These are phyloP conservation scores for Phytophthora pisi DNA, from an alignment of 352 stramenopile genomes.

Conservation along the genomic window DNA sequence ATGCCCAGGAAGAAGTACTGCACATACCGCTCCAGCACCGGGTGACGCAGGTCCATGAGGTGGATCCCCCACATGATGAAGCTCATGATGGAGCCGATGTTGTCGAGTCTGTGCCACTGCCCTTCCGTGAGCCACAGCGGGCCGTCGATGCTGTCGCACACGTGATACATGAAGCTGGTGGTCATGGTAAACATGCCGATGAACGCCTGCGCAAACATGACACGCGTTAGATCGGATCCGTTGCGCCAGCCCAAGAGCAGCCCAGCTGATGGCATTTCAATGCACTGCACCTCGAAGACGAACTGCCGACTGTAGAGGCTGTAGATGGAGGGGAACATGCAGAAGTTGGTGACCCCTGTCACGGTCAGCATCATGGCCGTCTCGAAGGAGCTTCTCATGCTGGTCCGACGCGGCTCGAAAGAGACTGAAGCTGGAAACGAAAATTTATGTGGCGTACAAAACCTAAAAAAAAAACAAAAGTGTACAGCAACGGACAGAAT, in stretches of 20 bases:
- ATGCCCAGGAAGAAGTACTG: conserved; percentile 73
- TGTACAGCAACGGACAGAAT: background rate
- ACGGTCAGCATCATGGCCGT: conserved; percentile 71
- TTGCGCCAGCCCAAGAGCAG: background rate
- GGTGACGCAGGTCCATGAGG: conserved; percentile 68
- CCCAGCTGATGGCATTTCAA: background rate
- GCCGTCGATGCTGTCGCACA: conserved; percentile 75
- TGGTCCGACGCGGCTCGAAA: conserved; percentile 7
- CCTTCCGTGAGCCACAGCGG: conserved; percentile 82
- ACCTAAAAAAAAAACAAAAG: background rate
- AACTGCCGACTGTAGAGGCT: conserved; percentile 61
- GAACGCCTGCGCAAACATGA: conserved; percentile 50
- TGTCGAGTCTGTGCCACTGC: conserved; percentile 83
- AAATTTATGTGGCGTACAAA: background rate
- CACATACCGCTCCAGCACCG: conserved; percentile 52
- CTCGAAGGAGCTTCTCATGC: conserved; percentile 72
- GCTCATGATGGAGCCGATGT: conserved; percentile 86
- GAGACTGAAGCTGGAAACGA: background rate
- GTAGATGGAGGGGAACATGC: conserved; percentile 75
- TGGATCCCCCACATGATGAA: conserved; percentile 79
- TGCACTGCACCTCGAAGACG: conserved; percentile 68
- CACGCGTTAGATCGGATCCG: conserved; percentile 10
- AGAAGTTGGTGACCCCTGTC: conserved; percentile 80
- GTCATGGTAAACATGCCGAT: conserved; percentile 81
- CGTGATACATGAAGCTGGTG: conserved; percentile 84